A percentile compares a stretch with the other conserved stretches of the same genome.
Evolutionary conservation across 208 protist genomes (phyloP).

Genomic region (Tetramitus jugosus): DNA sequence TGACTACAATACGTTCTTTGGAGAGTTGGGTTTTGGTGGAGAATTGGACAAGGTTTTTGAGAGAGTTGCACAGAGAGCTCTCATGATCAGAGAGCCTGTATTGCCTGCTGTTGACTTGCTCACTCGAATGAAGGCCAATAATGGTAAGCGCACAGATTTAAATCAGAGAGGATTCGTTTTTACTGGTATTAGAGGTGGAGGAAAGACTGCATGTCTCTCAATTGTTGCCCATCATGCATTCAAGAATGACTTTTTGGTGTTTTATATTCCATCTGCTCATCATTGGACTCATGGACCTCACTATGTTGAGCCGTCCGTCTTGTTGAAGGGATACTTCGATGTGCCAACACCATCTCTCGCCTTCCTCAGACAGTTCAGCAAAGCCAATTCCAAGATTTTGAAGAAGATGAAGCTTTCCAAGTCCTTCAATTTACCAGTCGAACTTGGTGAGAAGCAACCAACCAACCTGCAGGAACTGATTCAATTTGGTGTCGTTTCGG

Average conservation of each 20-base stretch:
- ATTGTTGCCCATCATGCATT: neutral
- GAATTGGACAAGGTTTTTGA: neutral
- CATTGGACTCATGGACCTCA: neutral
- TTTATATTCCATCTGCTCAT: constrained; percentile 10
- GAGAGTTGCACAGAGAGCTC: neutral
- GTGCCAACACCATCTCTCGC: neutral
- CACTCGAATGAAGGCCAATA: neutral
- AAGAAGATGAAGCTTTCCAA: constrained; percentile 13
- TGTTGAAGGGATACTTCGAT: constrained; percentile 12
- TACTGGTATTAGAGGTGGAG: neutral
- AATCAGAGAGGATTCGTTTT: neutral
- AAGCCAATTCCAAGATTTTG: neutral
- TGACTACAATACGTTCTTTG: neutral
- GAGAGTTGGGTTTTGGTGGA: too few relatives aligned
- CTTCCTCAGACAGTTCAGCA: neutral
- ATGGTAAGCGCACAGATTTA: neutral
- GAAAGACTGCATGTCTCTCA: neutral
- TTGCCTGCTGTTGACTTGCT: neutral
- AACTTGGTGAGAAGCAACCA: neutral
- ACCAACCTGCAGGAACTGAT: neutral
- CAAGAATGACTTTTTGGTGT: neutral
- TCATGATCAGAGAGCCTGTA: neutral
- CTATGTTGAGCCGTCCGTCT: neutral
- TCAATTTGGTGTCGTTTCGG: neutral
- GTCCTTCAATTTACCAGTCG: neutral